Base-by-base conservation (phyloP, 106 monocot species). In the Dactylorhiza incarnata region DNA sequence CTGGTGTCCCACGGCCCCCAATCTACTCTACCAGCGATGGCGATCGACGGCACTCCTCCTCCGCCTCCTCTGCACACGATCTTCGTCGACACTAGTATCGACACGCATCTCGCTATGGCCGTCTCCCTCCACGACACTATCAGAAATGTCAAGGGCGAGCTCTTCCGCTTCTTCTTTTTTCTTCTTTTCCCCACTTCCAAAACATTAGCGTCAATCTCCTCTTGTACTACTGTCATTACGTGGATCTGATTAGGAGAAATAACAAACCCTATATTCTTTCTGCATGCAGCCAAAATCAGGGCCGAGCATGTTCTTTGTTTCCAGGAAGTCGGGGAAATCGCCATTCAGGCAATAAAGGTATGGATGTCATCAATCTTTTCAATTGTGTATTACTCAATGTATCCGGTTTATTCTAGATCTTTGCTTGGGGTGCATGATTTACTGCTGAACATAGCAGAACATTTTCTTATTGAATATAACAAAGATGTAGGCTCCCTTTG, bases 61-160 rank as follows among this genome's bases (percentile, higher is more conserved):
- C 37, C 68, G 7, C 44, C 68, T 68, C 44, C n/a, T 68, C 1
- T 68, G 3, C 68, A 45, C 10, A 68, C 68, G 45, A 68, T 68
- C 12, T 68, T 68, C 68, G 68, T 68, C 16, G 68, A 68, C 68
- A 68, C 68, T 3, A 68, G 44, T 44, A 68, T 68, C 68, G 68
- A 23, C 68, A 68, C 68, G 68, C 68, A 68, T 68, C 68, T 68
- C 37, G 68, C 68, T 3, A 45, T 68, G 68, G 44, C 44, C 16
- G 44, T 68, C 45, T 45, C 68, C 68, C 37, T 68, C 68, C 37
- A 68, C 68, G 37, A 68, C 23, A 23, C 68, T 44, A 45, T 68
- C 45, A 45, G 68, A 3, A 44, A 68, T 15, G 68, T 68, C 68
- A 68, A 68, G 68, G 68, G 68, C 45, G 20, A 37, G 56, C 17